Evolutionary conservation across 78 protist species (phyloP).

Genomic region (Bodo saltans): DNA sequence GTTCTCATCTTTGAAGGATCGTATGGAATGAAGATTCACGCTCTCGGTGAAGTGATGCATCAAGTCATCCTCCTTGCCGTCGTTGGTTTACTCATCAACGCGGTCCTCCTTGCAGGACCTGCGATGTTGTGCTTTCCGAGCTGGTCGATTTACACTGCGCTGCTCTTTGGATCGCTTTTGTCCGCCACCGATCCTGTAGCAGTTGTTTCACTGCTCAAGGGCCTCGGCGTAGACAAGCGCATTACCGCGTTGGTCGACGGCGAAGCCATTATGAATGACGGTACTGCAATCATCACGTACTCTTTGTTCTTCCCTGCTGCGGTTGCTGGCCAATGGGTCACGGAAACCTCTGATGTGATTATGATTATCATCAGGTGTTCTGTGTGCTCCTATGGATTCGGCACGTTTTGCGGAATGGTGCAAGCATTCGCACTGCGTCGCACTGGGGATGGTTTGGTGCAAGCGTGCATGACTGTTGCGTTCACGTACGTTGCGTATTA

Average conservation of each 20-base stretch:
- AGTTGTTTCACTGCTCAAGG: conserved; percentile 63
- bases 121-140: background rate
- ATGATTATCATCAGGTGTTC: background rate
- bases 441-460: conserved; percentile 27
- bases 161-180: conserved; percentile 44
- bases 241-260: conserved; percentile 56
- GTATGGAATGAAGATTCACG: conserved; percentile 29
- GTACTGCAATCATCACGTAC: conserved; percentile 53
- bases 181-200: conserved; percentile 79
- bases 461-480: conserved; percentile 11
- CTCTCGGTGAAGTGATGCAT: background rate
- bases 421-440: background rate
- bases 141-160: background rate
- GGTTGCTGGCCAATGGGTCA: conserved; percentile 6
- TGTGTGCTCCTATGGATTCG: background rate
- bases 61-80: conserved; percentile 29
- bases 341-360: background rate
- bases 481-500: conserved; percentile 36
- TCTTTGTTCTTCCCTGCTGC: conserved; percentile 2
- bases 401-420: conserved; percentile 17
- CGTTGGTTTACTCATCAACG: conserved; percentile 39
- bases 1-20: conserved; percentile 55
- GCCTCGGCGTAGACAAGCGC: conserved; percentile 46
- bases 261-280: conserved; percentile 72
- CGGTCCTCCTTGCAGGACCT: conserved; percentile 8